Base-by-base conservation (phyloP, 1,284 basidiomycete genomes). In the Heterobasidion annosum region DNA sequence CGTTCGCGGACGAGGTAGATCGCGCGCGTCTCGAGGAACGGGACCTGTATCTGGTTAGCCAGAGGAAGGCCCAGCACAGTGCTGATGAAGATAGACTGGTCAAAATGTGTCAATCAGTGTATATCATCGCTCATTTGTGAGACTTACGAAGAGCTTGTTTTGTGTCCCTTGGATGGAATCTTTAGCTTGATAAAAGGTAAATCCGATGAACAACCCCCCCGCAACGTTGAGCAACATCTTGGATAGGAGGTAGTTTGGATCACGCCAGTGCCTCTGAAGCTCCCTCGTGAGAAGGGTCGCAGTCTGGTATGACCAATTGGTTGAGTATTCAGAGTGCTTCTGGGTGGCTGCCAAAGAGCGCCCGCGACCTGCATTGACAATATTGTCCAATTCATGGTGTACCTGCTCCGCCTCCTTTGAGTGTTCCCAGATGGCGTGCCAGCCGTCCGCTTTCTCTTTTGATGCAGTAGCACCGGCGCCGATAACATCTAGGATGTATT, bases 171-270 rank as follows among this genome's bases (percentile, higher is more conserved):
- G 81, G 51, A 84, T 75, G 3, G 78, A 77, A 54, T 81, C 72
- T 52, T 82, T 79, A 2, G 85, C 71, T 56, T 83, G 74, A 76
- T 76, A 93, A 74, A 93, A 83, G 0, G 80, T 79, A 60, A 83
- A 82, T 6, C 81, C 83, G 54, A 85, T 82, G 62, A 89, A 81
- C 0, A 89, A 69, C 9, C 82, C 82, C 0, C 72, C 69, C 1
- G 74, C 62, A 52, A 79, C 72, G 59, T 82, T 82, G 18, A 86
- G 64, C 48, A 72, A 69, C 32, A 91, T 62, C 70, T 93, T 93
- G 34, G 88, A 81, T 68, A 85, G 77, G 52, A 93, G 71, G 64
- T 93, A 94, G 0, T 79, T 82, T 2, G 91, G 84, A 64, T 82
- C 79, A 47, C 84, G 73, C 77, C 78, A 83, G 62, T 79, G 76